Percentiles rank a stretch among this genome's conserved stretches.
phyloP scores from a whole-genome alignment of 2,329 filamentous ascomycete species.

The Neofusicoccum sp. region DNA sequence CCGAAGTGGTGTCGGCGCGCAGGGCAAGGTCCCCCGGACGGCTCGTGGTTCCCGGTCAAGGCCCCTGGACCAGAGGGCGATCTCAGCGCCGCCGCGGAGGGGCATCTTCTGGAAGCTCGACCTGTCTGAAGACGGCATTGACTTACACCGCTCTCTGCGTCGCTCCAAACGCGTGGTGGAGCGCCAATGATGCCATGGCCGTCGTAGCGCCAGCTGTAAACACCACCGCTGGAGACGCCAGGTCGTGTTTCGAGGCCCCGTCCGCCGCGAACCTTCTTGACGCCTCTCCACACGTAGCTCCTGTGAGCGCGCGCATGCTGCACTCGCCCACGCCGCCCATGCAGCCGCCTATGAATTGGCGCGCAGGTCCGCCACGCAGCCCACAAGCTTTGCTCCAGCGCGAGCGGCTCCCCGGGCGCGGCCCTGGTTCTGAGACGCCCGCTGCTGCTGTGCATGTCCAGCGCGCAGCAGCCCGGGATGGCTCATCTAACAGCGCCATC shows the following conservation, averaged over 20 bases:
- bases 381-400: constrained; percentile 8
- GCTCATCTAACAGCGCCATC: background rate
- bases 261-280: background rate
- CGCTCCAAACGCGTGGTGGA: background rate
- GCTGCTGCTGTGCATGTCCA: background rate
- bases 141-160: constrained; percentile 15
- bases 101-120: constrained; percentile 17
- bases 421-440: constrained; percentile 11
- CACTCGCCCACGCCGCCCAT: background rate
- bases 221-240: background rate
- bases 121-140: constrained; percentile 17
- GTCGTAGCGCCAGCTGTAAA: background rate
- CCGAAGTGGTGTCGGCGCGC: constrained; percentile 16
- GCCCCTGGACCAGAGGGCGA: constrained; percentile 7
- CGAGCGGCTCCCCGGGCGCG: background rate
- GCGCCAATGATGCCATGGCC: constrained; percentile 6
- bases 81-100: constrained; percentile 12
- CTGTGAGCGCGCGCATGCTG: background rate
- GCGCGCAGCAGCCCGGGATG: background rate
- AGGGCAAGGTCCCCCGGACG: background rate
- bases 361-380: background rate
- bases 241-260: constrained; percentile 2
- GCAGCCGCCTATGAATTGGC: background rate
- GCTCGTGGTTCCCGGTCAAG: constrained; percentile 4
- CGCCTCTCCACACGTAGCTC: constrained; percentile 3